Evolutionary conservation across 2,329 filamentous ascomycete species (phyloP).

Genomic region (Dactylellina sp.): DNA sequence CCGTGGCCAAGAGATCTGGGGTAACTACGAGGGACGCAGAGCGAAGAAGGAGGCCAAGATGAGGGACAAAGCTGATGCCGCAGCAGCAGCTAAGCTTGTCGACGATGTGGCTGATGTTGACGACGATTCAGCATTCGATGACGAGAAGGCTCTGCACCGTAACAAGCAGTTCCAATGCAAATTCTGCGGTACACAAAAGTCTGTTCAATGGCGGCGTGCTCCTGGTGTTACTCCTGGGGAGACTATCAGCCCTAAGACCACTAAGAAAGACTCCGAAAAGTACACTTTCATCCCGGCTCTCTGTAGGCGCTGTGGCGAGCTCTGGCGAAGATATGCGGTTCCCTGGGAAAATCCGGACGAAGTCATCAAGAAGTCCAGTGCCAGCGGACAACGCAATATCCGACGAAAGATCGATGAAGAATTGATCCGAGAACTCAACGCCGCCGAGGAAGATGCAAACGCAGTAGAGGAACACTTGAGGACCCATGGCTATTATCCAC

Average conservation of each 20-base stretch:
- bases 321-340: slow-evolving; percentile 96
- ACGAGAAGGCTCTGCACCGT: slow-evolving; percentile 80
- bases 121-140: slow-evolving; percentile 96
- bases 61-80: slow-evolving; percentile 72
- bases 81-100: slow-evolving; percentile 74
- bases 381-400: slow-evolving; percentile 82
- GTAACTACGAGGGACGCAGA: slow-evolving; percentile 85
- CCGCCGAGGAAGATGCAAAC: slow-evolving; percentile 70
- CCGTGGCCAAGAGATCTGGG: slow-evolving; percentile 88
- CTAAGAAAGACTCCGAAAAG: slow-evolving; percentile 78
- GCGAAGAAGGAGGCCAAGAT: slow-evolving; percentile 84
- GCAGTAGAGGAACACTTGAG: slow-evolving; percentile 41
- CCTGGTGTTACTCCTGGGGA: slow-evolving; percentile 80
- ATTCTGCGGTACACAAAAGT: slow-evolving; percentile 83
- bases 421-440: slow-evolving; percentile 77
- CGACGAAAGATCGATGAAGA: slow-evolving; percentile 94
- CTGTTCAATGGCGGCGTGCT: slow-evolving; percentile 90
- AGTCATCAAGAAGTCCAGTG: slow-evolving; percentile 84
- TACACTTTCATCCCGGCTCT: slow-evolving; percentile 80
- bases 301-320: slow-evolving; percentile 87
- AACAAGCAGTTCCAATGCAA: slow-evolving; percentile 93
- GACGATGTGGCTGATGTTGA: slow-evolving; percentile 92
- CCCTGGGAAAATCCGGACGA: slow-evolving; percentile 96
- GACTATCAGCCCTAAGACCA: slow-evolving; percentile 73
- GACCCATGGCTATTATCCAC: slow-evolving; percentile 47